Evolutionary conservation across 306 rosid species (phyloP), one percentile per base, ranked within the genome.

Genomic region (Castanospermum australe): DNA sequence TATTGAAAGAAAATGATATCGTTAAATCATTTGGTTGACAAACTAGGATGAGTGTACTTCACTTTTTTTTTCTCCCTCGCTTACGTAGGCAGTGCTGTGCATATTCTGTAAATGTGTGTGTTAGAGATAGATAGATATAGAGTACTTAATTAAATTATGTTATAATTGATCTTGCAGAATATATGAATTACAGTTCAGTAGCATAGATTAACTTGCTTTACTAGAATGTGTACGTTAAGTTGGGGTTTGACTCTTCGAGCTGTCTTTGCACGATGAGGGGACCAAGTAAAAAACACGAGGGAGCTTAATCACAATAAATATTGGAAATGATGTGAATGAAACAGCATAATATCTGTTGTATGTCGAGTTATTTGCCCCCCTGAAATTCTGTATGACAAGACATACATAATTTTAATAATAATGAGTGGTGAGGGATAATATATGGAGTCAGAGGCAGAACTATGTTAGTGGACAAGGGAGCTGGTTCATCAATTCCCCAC

Each of bases 151-250:
- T 36, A 8, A n/a, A 38, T 68, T 17, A 38, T 82, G 22, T 59
- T 44, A 64, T 24, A 82, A 48, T 39, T 68, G 78, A 60, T 76
- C 42, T 82, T 82, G 39, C 24, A 48, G 32, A 45, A 65, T 47
- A 61, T 51, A 13, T 39, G 63, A 61, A 47, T 55, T 81, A 22
- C 36, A 4, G 61, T 66, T 32, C 44, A 55, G 15, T 64, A 55
- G 41, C 61, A 65, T 33, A 81, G 1, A 32, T 10, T 64, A 15
- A 52, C 76, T 66, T 56, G 25, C 28, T 55, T 7, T 35, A 42
- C 28, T 73, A 28, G 30, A 74, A 30, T n/a, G 8, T 54, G 17
- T 32, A 25, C 54, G 45, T 32, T 66, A 44, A 12, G 64, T 67
- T 75, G 35, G 30, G 44, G n/a, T 71, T 63, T 17, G 60, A 47